Evolutionary conservation across 2,329 filamentous ascomycete species (phyloP).

Genomic region (Exophiala viscosa): DNA sequence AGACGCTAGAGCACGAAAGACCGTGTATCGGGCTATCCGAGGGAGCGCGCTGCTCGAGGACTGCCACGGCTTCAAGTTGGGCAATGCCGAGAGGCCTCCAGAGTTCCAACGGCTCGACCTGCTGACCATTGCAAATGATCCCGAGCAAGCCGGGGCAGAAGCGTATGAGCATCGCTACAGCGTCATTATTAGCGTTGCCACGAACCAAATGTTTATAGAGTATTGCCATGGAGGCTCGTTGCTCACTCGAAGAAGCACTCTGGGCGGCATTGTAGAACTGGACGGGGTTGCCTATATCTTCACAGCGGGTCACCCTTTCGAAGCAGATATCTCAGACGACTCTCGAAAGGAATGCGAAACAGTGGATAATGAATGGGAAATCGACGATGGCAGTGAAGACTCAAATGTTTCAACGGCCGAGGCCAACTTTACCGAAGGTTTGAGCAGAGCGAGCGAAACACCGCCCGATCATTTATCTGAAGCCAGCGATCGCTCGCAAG

Average conservation of each 20-base stretch:
- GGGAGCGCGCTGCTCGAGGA: neutral
- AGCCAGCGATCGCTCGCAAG: too few relatives aligned
- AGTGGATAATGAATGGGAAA: too few relatives aligned
- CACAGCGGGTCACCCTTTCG: conserved; percentile 2
- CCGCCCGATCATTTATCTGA: too few relatives aligned
- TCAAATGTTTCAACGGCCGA: too few relatives aligned
- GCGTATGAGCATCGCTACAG: too few relatives aligned
- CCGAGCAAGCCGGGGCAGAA: neutral
- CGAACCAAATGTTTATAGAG: neutral
- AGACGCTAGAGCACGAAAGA: neutral
- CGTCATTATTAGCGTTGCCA: neutral
- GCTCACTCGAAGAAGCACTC: neutral
- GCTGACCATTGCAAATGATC: neutral
- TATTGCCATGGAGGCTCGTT: too few relatives aligned
- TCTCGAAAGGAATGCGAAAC: too few relatives aligned
- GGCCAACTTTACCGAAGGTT: too few relatives aligned
- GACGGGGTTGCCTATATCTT: neutral
- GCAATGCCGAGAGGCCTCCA: neutral
- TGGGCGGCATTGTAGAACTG: conserved; percentile 1
- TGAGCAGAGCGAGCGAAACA: too few relatives aligned
- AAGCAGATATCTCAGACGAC: neutral
- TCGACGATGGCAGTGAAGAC: too few relatives aligned
- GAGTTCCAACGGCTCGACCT: neutral
- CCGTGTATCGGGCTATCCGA: neutral
- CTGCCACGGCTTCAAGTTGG: neutral